Base-by-base conservation (phyloP, 1,139 yeast species). In the Candida freyschussii region DNA sequence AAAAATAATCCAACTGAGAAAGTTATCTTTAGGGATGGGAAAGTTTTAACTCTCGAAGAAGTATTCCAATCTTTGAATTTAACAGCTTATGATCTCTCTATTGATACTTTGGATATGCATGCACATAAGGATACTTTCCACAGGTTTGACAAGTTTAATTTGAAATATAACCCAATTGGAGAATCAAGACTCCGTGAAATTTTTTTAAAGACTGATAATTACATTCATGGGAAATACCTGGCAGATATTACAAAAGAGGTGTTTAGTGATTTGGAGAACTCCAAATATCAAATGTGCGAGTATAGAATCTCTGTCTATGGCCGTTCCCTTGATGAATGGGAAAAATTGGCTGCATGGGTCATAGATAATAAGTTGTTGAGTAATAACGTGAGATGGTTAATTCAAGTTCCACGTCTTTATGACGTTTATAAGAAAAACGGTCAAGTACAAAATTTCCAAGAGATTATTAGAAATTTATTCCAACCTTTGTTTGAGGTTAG, bases 111-210 rank as follows among this genome's bases (percentile, higher is more conserved):
- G 47, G 98, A 93, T 60, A 93, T 93, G 99, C 99, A 93, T 60
- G 96, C 99, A 4, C 98, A 93, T 58, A 85, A 91, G 42, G 98
- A 93, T 55, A 82, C 97, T 0, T 93, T 93, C 72, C 98, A 93
- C 60, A 73, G 98, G 51, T 93, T 93, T 55, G 99, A 93, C 62
- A 93, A 93, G 62, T 93, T 93, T 69, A 93, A 93, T 58, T 70
- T 93, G 62, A 93, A 93, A 60, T 93, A 93, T 64, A 93, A 93
- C 53, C 99, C 99, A 14, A 83, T 93, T 51, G 99, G 99, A 16
- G 98, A 91, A 62, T 89, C 97, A 14, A 79, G 98, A 59, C 66
- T 93, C 56, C 76, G 98, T 60, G 97, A 91, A 56, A 91, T 93
- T 36, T 93, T 93, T 57, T 68, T 93, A 51, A 93, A 91, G 60